Conservation (phyloP, 2,329 filamentous ascomycete genomes). For the Emmonsia crescens region DNA sequence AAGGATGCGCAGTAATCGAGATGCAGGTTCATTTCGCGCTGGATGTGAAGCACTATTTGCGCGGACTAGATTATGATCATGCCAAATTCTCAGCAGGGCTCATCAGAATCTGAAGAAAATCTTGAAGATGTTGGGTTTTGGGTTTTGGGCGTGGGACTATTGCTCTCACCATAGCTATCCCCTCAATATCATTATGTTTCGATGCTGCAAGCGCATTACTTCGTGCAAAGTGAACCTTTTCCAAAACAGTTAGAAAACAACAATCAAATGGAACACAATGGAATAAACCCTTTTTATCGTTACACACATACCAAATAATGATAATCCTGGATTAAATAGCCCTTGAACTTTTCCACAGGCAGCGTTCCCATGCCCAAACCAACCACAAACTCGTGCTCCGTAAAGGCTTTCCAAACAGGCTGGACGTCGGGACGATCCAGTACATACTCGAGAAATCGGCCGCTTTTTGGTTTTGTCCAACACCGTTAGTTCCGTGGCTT, state of each 20-base stretch:
- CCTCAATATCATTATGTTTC: slow-evolving; percentile 63
- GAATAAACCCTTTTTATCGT: too few species aligned
- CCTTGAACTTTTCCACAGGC: slow-evolving; percentile 66
- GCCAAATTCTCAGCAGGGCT: not conserved
- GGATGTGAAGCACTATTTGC: slow-evolving; percentile 63
- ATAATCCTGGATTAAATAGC: slow-evolving; percentile 87
- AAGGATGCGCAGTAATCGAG: slow-evolving; percentile 72
- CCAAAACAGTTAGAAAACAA: slow-evolving; percentile 4
- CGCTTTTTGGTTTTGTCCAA: slow-evolving; percentile 37
- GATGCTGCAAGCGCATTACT: slow-evolving; percentile 78
- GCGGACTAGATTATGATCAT: slow-evolving; percentile 41
- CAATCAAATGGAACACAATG: not conserved
- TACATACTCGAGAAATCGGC: slow-evolving; percentile 73
- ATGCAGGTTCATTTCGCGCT: slow-evolving; percentile 71
- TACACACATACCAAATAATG: slow-evolving; percentile 58
- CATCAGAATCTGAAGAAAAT: not conserved
- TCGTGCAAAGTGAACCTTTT: slow-evolving; percentile 70
- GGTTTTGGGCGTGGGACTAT: slow-evolving; percentile 1
- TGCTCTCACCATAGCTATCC: slow-evolving; percentile 55
- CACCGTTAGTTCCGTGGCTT: not conserved
- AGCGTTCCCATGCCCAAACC: slow-evolving; percentile 65
- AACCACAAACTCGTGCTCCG: slow-evolving; percentile 72
- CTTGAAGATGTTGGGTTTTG: not conserved
- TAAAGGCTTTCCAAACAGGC: slow-evolving; percentile 61
- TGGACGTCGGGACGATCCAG: slow-evolving; percentile 65